phyloP scores from a whole-genome alignment of 2,329 filamentous ascomycete species.

The Sporothrix inflata region DNA sequence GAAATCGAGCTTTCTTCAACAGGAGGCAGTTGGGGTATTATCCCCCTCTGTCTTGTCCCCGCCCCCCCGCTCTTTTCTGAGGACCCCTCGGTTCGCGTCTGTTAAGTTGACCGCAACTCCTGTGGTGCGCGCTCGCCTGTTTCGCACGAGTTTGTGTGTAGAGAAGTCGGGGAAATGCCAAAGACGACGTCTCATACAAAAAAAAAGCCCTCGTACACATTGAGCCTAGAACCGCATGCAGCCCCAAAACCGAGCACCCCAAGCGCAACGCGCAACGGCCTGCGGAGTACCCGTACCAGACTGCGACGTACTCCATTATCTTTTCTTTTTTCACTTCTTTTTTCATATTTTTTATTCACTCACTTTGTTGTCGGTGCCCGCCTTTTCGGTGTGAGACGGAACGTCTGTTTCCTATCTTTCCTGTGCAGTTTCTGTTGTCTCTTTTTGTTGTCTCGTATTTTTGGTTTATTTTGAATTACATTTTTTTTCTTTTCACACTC shows the following conservation, averaged over 20 bases:
- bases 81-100: neutral
- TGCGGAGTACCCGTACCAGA: no score
- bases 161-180: conserved; percentile 20
- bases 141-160: conserved; percentile 16
- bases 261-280: no score
- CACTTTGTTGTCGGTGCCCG: neutral
- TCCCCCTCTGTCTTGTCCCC: neutral
- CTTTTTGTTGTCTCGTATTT: neutral
- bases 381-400: conserved; percentile 6
- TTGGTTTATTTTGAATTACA: neutral
- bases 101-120: conserved; percentile 25
- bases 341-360: neutral
- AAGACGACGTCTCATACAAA: no score
- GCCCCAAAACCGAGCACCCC: no score
- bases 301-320: no score
- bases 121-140: neutral
- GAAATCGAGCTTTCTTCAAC: conserved; percentile 12
- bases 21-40: neutral
- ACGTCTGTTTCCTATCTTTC: neutral
- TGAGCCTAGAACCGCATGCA: neutral
- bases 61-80: conserved; percentile 24
- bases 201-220: neutral
- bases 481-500: neutral
- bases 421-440: no score
- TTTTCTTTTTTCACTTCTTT: neutral